These are phyloP conservation scores for Sugiyamaella novakii DNA, from an alignment of 1,139 yeast species.

Conservation along the genomic window DNA sequence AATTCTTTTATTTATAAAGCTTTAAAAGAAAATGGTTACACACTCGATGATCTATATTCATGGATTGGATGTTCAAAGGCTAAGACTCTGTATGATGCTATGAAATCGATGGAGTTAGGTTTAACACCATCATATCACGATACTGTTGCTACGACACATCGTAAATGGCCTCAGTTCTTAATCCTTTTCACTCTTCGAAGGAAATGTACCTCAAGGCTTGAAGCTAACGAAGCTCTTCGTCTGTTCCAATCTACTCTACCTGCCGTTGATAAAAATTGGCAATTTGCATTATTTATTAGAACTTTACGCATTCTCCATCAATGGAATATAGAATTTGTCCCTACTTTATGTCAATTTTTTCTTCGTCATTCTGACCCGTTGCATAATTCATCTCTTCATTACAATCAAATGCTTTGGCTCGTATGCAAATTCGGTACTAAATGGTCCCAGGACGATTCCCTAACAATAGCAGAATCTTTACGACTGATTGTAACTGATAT, in stretches of 20 bases:
- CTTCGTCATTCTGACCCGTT: slow-evolving; percentile 24
- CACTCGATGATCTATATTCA: slow-evolving; percentile 23
- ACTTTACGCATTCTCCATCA: slow-evolving; percentile 30
- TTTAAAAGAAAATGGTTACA: slow-evolving; percentile 27
- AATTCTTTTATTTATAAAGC: slow-evolving; percentile 13
- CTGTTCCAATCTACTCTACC: slow-evolving; percentile 26
- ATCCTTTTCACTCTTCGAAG: slow-evolving; percentile 36
- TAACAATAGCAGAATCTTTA: slow-evolving; percentile 35
- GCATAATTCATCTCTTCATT: slow-evolving; percentile 21
- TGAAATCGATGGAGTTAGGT: slow-evolving; percentile 28
- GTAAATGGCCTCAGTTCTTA: slow-evolving; percentile 38
- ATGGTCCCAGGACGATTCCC: slow-evolving; percentile 31
- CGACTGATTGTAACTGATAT: slow-evolving; percentile 31
- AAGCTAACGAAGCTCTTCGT: slow-evolving; percentile 33
- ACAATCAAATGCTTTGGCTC: slow-evolving; percentile 40
- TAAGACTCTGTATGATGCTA: slow-evolving; percentile 27
- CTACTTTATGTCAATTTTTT: slow-evolving; percentile 34
- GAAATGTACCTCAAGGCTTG: slow-evolving; percentile 30
- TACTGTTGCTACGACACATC: background rate
- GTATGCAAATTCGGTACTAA: slow-evolving; percentile 36
- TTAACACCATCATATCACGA: background rate
- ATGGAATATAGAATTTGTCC: slow-evolving; percentile 35
- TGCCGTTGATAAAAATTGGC: slow-evolving; percentile 24
- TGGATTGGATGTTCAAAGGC: slow-evolving; percentile 35
- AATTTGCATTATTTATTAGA: slow-evolving; percentile 32